A percentile compares a stretch with the other conserved stretches of the same genome.
Evolutionary conservation across 1,284 basidiomycete species (phyloP).

Genomic region (Coniophora puteana): DNA sequence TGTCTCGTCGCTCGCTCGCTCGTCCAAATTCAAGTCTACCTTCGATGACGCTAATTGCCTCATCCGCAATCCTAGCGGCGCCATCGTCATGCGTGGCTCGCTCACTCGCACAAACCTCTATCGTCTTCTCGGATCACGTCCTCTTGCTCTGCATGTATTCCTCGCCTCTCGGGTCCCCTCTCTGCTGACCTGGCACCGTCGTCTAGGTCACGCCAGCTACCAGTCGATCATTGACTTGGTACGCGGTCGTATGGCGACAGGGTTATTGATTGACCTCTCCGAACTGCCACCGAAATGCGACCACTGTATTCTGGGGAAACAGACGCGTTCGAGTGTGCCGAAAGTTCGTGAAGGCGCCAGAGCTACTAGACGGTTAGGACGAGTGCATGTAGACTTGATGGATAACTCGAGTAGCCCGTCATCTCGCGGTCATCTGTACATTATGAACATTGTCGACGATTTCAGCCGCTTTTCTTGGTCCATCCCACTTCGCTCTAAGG

Average conservation of each 20-base stretch:
- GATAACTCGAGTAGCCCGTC: not conserved
- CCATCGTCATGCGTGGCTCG: too few relatives aligned
- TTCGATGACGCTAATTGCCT: too few relatives aligned
- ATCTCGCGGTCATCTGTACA: not conserved
- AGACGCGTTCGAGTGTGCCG: constrained; percentile 7
- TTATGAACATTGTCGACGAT: constrained; percentile 3
- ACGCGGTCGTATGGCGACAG: not conserved
- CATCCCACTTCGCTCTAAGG: not conserved
- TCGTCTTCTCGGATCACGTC: not conserved
- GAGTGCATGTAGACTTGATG: constrained; percentile 1
- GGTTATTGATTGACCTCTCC: constrained; percentile 6
- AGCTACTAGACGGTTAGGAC: not conserved
- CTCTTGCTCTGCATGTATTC: not conserved
- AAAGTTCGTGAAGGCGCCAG: constrained; percentile 2
- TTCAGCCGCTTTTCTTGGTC: not conserved
- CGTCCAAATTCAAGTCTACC: too few relatives aligned
- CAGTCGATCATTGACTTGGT: not conserved
- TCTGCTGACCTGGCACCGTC: constrained; percentile 1
- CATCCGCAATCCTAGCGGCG: too few relatives aligned
- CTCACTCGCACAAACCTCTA: constrained; percentile 2
- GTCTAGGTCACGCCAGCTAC: constrained; percentile 4
- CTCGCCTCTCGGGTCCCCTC: not conserved
- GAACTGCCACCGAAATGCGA: not conserved
- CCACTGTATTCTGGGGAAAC: constrained; percentile 12
- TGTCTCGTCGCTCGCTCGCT: too few relatives aligned